Conservation (phyloP, 1,284 basidiomycete genomes). For the Acaromyces ingoldii region DNA sequence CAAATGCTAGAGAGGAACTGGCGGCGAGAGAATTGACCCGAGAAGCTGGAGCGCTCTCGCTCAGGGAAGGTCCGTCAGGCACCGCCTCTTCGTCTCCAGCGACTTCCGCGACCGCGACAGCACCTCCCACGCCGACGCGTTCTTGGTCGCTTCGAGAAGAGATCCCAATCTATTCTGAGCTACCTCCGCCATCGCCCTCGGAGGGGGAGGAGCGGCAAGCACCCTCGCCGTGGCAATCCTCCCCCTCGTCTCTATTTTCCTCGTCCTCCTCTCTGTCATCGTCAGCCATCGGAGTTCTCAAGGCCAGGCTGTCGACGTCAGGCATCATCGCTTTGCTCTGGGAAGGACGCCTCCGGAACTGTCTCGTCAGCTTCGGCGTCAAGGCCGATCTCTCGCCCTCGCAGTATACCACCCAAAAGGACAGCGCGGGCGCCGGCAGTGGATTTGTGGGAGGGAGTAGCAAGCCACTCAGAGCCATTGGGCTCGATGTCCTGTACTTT, state of each 20-base stretch:
- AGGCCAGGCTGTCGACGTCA: slow-evolving; percentile 73
- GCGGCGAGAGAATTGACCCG: no score
- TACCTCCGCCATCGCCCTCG: no score
- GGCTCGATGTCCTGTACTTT: slow-evolving; percentile 86
- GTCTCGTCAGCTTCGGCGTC: slow-evolving; percentile 81
- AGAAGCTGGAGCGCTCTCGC: no score
- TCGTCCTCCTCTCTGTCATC: neutral
- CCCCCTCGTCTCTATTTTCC: neutral
- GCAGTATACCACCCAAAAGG: neutral
- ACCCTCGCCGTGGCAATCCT: neutral
- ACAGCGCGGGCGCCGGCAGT: neutral
- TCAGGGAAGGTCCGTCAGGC: no score
- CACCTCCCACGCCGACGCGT: no score
- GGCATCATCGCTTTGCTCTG: slow-evolving; percentile 77
- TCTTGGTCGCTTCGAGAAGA: no score
- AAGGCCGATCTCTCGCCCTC: slow-evolving; percentile 75
- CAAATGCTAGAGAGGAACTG: no score
- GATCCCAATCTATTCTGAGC: neutral
- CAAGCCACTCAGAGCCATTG: slow-evolving; percentile 65
- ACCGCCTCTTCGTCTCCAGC: no score
- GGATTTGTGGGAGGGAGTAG: neutral
- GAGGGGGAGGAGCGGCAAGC: no score
- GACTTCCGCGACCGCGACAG: no score
- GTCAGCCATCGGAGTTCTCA: slow-evolving; percentile 66
- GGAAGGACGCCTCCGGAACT: slow-evolving; percentile 85